Evolutionary conservation across 2,329 filamentous ascomycete genomes (phyloP), one percentile per base, ranked within the genome.

Genomic region (Neofusicoccum ribis): DNA sequence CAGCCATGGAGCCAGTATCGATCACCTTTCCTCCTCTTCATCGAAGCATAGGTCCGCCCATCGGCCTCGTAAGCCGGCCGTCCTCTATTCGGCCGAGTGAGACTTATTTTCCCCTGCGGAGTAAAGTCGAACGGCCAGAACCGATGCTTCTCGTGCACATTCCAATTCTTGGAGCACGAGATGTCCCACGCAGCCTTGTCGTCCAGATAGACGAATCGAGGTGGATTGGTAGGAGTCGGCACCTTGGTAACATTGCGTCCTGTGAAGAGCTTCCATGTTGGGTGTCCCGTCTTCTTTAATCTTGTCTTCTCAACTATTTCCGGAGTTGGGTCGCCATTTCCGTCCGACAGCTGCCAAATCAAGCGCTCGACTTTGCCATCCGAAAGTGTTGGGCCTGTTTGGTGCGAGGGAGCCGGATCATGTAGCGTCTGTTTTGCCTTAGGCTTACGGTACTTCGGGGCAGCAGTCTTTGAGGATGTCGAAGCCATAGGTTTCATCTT

Each of bases 41-140:
- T 3, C 0, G 60, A 63, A 5, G 39, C 15, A 44, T 23, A 54
- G 3, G 37, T 39, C 49, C 15, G 36, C 6, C 34, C 39, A 15
- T 52, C 47, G 17, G 23, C 3, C 9, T 68, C 17, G 61, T 67
- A 72, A 2, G 77, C 78, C 9, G 74, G 68, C 3, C 77, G 74
- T 3, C 79, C 79, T n/a, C 78, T 70, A 62, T 80, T 77, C 20
- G 67, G 64, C n/a, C 79, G 72, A 2, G 66, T 51, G 15, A 70
- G 27, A 36, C 7, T 73, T 56, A 80, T 69, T 17, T 69, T 70
- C 8, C 77, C 77, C 15, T 70, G 65, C 5, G 69, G 66, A 20
- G 71, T 71, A 68, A 80, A 81, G 69, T 81, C 79, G 50, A 74
- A 74, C 0, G 74, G 69, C 79, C 79, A 81, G 64, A 69, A 76